Base-by-base conservation (phyloP, 495 filamentous ascomycete genomes). In the Aspergillus bertholletiae region DNA sequence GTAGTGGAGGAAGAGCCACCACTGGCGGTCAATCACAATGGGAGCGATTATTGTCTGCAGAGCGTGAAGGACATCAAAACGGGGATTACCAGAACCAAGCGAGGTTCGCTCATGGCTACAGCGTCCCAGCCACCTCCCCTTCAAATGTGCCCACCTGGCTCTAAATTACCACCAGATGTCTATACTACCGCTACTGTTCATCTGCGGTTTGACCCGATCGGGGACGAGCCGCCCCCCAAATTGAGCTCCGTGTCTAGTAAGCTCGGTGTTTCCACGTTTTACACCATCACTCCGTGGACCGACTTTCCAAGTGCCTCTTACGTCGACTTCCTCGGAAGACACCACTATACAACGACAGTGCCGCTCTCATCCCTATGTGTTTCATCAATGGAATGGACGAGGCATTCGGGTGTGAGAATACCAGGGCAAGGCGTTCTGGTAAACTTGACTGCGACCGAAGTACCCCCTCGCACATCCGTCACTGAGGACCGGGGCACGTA, bases 401-500 rank as follows among this genome's bases (percentile, higher is more conserved):
- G 15, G 17, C 17, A 20, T 40, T 17, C 8, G n/a, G 37, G 37
- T 17, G 30, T 11, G 2, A 9, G 13, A 32, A 12, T 1, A 12
- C 13, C 30, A n/a, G n/a, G n/a, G n/a, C n/a, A n/a, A n/a, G n/a
- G n/a, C n/a, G n/a, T n/a, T n/a, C n/a, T n/a, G n/a, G n/a, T n/a
- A n/a, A n/a, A n/a, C n/a, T n/a, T n/a, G n/a, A n/a, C n/a, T n/a
- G n/a, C n/a, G n/a, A n/a, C n/a, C n/a, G n/a, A n/a, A n/a, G n/a
- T n/a, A 12, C 7, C 3, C 3, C 8, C 3, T 3, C 9, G 30
- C 8, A 9, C 30, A 12, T 32, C 30, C 3, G 30, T 12, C 13
- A 32, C 30, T 1, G 30, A 2, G 2, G 30, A 12, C 2, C 9
- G 8, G 2, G 17, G 52, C 1, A 39, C 54, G 12, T 84, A 77